These are phyloP conservation scores for Triticum monococcum DNA, from an alignment of 176 grass and related monocot genomes.

Conservation along the genomic window DNA sequence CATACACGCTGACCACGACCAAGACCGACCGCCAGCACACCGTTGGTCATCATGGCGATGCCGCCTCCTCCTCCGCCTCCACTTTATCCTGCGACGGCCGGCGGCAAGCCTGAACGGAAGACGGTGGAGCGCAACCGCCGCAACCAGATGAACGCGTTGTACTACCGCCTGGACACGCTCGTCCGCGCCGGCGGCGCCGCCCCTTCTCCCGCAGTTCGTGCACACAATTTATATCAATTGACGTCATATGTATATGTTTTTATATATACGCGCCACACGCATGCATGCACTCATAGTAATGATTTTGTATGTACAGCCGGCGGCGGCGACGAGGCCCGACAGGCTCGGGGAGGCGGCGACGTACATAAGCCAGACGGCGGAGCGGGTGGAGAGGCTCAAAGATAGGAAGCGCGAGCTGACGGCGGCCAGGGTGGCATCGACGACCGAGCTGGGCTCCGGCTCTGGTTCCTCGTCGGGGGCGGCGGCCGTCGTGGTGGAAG, in stretches of 20 bases:
- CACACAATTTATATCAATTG: not conserved
- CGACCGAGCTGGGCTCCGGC: not conserved
- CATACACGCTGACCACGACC: not conserved
- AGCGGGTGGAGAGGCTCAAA: constrained; percentile 54
- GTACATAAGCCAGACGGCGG: constrained; percentile 60
- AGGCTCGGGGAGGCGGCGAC: constrained; percentile 53
- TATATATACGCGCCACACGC: not conserved
- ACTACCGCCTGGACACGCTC: constrained; percentile 56
- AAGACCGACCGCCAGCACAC: not conserved
- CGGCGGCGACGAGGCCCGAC: constrained; percentile 41
- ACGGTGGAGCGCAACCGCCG: constrained; percentile 71
- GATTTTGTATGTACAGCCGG: not conserved
- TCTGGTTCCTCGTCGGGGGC: constrained; percentile 13
- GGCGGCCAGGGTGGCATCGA: not conserved
- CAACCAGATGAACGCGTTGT: constrained; percentile 69
- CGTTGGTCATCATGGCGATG: constrained; percentile 38
- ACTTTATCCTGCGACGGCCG: not conserved
- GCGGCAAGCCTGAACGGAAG: constrained; percentile 57
- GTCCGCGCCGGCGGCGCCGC: constrained; percentile 30
- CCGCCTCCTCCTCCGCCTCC: constrained; percentile 24
- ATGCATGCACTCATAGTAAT: not conserved
- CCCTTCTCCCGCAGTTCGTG: constrained; percentile 18
- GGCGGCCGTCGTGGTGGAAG: constrained; percentile 27
- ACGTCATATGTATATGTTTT: not conserved
- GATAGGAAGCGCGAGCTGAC: constrained; percentile 67